Conservation (phyloP, 2,329 filamentous ascomycete species). For the Penicillium digitatum region DNA sequence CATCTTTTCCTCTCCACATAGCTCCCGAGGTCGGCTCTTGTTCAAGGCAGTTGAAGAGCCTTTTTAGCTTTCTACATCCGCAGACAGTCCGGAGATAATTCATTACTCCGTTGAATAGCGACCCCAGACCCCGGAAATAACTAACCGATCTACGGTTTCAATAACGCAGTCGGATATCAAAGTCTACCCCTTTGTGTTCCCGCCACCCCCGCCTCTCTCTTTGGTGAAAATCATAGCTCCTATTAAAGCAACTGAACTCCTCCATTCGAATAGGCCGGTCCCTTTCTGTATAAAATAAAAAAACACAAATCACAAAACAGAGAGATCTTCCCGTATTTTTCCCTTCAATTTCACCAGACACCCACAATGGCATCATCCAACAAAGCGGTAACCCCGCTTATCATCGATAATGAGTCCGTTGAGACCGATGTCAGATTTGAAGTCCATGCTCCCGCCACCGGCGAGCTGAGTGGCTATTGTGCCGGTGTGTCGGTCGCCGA, state of each 20-base stretch:
- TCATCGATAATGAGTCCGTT: constrained; percentile 44
- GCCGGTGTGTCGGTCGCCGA: constrained; percentile 56
- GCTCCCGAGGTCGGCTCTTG: constrained; percentile 2
- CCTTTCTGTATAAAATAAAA: background rate
- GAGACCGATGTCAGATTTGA: constrained; percentile 41
- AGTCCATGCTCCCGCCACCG: constrained; percentile 54
- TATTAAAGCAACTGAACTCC: background rate
- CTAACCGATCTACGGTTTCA: background rate
- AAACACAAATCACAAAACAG: no score
- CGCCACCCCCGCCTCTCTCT: background rate
- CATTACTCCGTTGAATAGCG: background rate
- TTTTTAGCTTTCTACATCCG: background rate
- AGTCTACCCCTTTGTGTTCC: background rate
- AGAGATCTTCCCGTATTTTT: background rate
- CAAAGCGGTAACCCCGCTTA: constrained; percentile 35
- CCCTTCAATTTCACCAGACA: background rate
- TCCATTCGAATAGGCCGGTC: background rate
- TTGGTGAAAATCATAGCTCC: background rate
- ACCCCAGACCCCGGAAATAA: background rate
- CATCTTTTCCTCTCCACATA: constrained; percentile 10
- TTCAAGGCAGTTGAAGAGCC: constrained; percentile 6
- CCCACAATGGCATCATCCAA: constrained; percentile 14
- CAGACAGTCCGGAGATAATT: constrained; percentile 7
- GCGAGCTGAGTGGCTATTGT: constrained; percentile 53
- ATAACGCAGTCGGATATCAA: background rate